Evolutionary conservation across 345 rosid genomes (phyloP), one percentile per base, ranked within the genome.

Genomic region (Citrus maxima): DNA sequence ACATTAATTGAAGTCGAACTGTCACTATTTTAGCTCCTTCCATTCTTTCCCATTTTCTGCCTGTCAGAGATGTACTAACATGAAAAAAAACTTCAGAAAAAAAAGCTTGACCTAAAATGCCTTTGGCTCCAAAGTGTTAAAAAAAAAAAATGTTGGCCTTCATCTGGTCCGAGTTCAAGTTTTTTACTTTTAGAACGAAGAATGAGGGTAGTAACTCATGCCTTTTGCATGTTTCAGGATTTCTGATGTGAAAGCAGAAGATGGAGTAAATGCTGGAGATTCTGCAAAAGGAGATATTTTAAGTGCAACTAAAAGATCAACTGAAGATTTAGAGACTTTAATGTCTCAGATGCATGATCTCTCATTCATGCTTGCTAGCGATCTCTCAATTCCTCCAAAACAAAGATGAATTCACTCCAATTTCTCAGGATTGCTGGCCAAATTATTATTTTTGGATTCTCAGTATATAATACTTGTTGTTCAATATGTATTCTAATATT

Each of bases 291-390:
- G 35, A 21, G 85, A 82, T 67, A 72, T 74, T 74, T 71, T 77
- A 21, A 63, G 60, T 55, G 73, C 25, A 70, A 74, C 67, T 63
- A 32, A 78, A 13, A 66, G 73, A 60, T 80, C 91, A 64, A 74
- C 66, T 22, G 82, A 85, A 70, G 84, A 82, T 32, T 84, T 81
- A 25, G 89, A 92, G 82, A 84, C 49, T 46, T 72, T 92, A 65
- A 86, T 93, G 81, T 89, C 93, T 27, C 94, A 90, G 90, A 92
- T 90, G 95, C 98, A 89, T 80, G 98, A 92, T 83, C 93, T 95
- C 67, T 95, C 95, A 14, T 93, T 95, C 83, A 95, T 95, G 97
- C 91, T 90, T 7, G 92, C 87, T 70, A 90, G 79, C 62, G 76
- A 84, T 75, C 93, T 93, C 62, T 85, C 92, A 54, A 42, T 92